Percentiles rank a stretch among this genome's conserved stretches.
Evolutionary conservation across 1,284 basidiomycete genomes (phyloP).

Genomic region (Coniophora puteana): DNA sequence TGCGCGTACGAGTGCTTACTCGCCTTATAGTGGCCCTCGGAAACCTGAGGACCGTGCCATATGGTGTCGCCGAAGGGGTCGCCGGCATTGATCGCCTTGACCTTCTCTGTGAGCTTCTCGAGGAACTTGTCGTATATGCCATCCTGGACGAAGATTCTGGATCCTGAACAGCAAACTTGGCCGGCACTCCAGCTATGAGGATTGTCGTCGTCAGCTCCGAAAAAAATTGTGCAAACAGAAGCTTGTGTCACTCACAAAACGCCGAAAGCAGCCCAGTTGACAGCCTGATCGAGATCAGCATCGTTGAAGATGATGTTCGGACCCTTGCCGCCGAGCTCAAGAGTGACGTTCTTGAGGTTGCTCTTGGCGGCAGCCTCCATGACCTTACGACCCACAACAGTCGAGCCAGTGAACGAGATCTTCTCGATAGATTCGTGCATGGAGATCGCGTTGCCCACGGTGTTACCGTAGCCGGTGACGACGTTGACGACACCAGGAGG

Average conservation of each 20-base stretch:
- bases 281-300: slow-evolving; percentile 40
- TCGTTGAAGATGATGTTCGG: slow-evolving; percentile 35
- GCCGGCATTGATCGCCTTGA: slow-evolving; percentile 51
- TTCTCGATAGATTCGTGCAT: slow-evolving; percentile 28
- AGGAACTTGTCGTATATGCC: slow-evolving; percentile 62
- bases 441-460: slow-evolving; percentile 48
- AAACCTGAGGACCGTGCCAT: slow-evolving; percentile 76
- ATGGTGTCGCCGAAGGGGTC: slow-evolving; percentile 62
- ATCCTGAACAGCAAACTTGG: slow-evolving; percentile 83
- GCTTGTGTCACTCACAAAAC: slow-evolving; percentile 51
- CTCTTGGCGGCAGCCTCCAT: slow-evolving; percentile 77
- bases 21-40: slow-evolving; percentile 48
- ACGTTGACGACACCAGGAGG: slow-evolving; percentile 72
- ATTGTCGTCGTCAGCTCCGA: slow-evolving; percentile 19
- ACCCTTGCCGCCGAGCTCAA: slow-evolving; percentile 57
- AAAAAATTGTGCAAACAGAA: slow-evolving; percentile 1
- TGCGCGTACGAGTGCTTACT: slow-evolving; percentile 12
- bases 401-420: slow-evolving; percentile 31
- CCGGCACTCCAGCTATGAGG: slow-evolving; percentile 73
- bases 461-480: slow-evolving; percentile 58
- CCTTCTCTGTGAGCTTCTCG: slow-evolving; percentile 41
- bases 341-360: slow-evolving; percentile 73
- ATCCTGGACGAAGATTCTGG: slow-evolving; percentile 74
- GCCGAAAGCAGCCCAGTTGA: slow-evolving; percentile 74
- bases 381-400: slow-evolving; percentile 48